A percentile compares a stretch with the other conserved stretches of the same genome.
These are phyloP conservation scores for Penicillium steckii DNA, from an alignment of 495 filamentous ascomycete species.

Conservation along the genomic window DNA sequence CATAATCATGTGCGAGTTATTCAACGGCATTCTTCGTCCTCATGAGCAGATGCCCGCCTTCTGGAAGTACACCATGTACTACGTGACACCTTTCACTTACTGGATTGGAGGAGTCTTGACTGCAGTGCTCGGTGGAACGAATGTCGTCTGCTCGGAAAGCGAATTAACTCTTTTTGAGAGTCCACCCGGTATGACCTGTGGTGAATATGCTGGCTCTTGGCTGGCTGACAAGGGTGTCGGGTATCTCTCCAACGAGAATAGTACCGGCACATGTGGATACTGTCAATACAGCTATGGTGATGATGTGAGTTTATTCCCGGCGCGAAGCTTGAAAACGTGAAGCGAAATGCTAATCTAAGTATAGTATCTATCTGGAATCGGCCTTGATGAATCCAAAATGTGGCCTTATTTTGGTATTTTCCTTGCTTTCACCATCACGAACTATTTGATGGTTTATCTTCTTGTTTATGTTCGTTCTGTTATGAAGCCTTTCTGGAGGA, in stretches of 20 bases:
- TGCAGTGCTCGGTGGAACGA: conserved; percentile 63
- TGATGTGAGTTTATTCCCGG: conserved; percentile 39
- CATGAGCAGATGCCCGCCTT: conserved; percentile 74
- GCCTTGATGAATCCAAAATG: conserved; percentile 57
- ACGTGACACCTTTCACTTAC: conserved; percentile 80
- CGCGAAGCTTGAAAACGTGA: neutral
- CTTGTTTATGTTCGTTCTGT: conserved; percentile 39
- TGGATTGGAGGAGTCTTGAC: conserved; percentile 76
- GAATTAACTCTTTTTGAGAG: conserved; percentile 66
- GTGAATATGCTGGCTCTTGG: conserved; percentile 67
- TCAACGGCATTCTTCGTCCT: conserved; percentile 85
- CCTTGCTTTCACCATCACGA: conserved; percentile 64
- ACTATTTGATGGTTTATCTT: conserved; percentile 67
- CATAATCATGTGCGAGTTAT: conserved; percentile 46
- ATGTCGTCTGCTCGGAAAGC: conserved; percentile 53
- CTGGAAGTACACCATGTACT: conserved; percentile 77
- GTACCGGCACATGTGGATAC: conserved; percentile 48
- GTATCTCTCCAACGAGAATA: conserved; percentile 54
- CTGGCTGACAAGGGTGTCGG: conserved; percentile 62
- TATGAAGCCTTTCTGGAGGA: conserved; percentile 36
- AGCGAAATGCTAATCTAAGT: conserved; percentile 10
- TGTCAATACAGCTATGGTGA: conserved; percentile 58
- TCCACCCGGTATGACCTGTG: conserved; percentile 62
- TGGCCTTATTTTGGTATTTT: conserved; percentile 77
- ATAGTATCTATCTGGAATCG: conserved; percentile 62